Evolutionary conservation across 75 land plant genomes (phyloP), one percentile per base, ranked within the genome.

Genomic region (Isoetes taiwanensis): DNA sequence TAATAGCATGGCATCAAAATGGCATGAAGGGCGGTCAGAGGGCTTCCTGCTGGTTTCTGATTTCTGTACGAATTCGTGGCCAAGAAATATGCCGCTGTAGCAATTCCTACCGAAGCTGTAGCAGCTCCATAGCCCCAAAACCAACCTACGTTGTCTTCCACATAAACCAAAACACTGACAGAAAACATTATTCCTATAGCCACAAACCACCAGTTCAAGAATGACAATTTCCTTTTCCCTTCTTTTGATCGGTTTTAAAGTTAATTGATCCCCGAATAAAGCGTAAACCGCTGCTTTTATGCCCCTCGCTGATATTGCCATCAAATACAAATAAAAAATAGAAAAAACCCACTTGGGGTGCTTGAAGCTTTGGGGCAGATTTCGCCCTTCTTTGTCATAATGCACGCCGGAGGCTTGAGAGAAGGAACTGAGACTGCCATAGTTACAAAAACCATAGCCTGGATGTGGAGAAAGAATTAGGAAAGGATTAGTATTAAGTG

Each of bases 221-320:
- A 91, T 4, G 94, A 87, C 58, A 57, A 66, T 91, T 86, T 11
- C 81, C 70, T 59, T 64, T 62, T 56, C 75, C 74, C 72, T 91
- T 94, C 2, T 57, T 23, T 14, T 79, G 79, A 43, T 86, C 62
- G 41, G 72, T 65, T 9, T 83, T 85, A 50, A 86, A n/a, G n/a
- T 94, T 46, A 91, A 86, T 54, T 91, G 98, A 63, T 91, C 94
- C 0, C 95, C 98, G 1, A 89, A 88, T 55, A 91, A 80, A 19
- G 94, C 82, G 17, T 82, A 83, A 23, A 91, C 90, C 64, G 81
- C 83, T 28, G 94, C 75, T 33, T 86, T 86, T 59, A 90, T 91
- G n/a, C 98, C 98, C 12, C 94, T 94, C 5, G 89, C 81, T 0
- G 94, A 88, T 10, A 91, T 5, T 0, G 94, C 94, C 52, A 93